Evolutionary conservation across 2,329 filamentous ascomycete species (phyloP), one percentile per base, ranked within the genome.

Genomic region (Waltergamsia citrina): DNA sequence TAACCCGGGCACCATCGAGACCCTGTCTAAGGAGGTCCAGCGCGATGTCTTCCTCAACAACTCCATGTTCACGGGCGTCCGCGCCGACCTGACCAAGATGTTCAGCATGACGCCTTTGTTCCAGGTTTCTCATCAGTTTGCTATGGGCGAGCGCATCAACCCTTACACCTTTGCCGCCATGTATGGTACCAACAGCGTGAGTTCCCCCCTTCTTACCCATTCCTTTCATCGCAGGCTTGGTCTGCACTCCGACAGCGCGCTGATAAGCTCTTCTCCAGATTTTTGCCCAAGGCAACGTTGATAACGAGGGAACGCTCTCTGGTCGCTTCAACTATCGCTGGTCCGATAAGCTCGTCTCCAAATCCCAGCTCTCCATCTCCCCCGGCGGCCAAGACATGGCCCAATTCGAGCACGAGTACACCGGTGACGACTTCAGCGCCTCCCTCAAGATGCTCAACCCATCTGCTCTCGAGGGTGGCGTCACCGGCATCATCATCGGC

Each of bases 1-100:
- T 47, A 96, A 96, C 63, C 92, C 92, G 26, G 92, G 92, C 50
- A 88, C 84, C 34, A 80, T 95, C 46, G 92, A 98, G 63, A 80
- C 79, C 54, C 80, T 94, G 57, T 76, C 83, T 48, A 81, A 83
- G 57, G 92, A 98, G 69, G 87, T 95, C 42, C 82, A 93, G 67
- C 87, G 88, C 63, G 88, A 95, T 74, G 88, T 95, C 49, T 81
- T 96, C 57, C 78, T 95, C 52, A 92, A 82, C 65, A 94, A 95
- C 70, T 84, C 86, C 61, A 93, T 92, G 78, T 96, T 98, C 70
- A 84, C 85, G 29, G 92, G 92, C 52, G 74, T 98, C 59, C 85
- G 90, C 56, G 93, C 90, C 59, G 92, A 98, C 62, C 70, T 96
- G 57, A 95, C 87, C 57, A 96, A 95, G 72, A 80, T 86, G 55